These are phyloP conservation scores for Rhizoctonia solani DNA, from an alignment of 1,284 basidiomycete genomes.

Conservation along the genomic window DNA sequence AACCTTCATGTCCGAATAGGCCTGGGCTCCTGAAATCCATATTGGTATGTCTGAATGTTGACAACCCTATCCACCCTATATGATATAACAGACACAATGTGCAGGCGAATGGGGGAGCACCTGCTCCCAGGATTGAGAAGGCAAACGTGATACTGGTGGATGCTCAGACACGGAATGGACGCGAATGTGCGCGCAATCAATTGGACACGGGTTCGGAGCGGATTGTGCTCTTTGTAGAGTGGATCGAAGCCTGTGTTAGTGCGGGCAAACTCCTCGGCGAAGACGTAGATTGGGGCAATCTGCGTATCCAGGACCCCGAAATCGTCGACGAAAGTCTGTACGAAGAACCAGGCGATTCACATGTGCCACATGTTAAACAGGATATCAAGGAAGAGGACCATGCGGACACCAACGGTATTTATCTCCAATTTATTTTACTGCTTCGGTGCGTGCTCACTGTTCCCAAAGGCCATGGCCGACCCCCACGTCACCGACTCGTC, in stretches of 20 bases:
- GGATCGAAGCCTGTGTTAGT: constrained; percentile 23
- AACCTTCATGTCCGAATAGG: neutral
- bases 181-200: constrained; percentile 18
- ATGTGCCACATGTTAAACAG: neutral
- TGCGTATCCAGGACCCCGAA: constrained; percentile 27
- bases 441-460: neutral
- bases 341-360: constrained; percentile 1
- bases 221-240: constrained; percentile 28
- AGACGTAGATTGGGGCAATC: constrained; percentile 24
- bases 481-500: neutral
- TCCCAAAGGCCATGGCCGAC: constrained; percentile 1
- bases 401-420: neutral
- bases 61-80: neutral
- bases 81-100: neutral
- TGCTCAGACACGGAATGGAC: constrained; percentile 1
- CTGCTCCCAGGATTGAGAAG: neutral
- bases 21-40: constrained; percentile 1
- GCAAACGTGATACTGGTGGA: constrained; percentile 22
- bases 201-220: neutral
- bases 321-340: constrained; percentile 31
- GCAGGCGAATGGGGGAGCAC: constrained; percentile 24
- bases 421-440: neutral
- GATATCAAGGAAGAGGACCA: neutral
- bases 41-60: constrained; percentile 1
- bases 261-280: constrained; percentile 13